Base-by-base conservation (phyloP, 495 filamentous ascomycete genomes). In the Chaetomidium leptoderma region DNA sequence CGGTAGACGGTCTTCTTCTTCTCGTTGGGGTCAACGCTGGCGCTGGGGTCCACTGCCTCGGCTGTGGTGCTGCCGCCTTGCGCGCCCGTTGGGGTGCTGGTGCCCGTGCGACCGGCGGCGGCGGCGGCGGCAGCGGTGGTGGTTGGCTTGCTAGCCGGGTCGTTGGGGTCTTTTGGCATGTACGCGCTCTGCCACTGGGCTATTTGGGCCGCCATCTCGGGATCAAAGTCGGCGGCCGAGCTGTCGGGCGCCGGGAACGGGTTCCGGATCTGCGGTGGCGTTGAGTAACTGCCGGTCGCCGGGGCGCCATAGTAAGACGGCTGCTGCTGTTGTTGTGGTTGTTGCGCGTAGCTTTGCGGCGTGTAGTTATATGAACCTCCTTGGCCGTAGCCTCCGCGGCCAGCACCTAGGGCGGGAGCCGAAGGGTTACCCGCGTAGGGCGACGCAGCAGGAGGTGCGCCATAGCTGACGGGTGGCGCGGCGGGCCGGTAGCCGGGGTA, bases 141-240 rank as follows among this genome's bases (percentile, higher is more conserved):
- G 33, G 64, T 66, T 45, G 47, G 60, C 62, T 66, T 72, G 53
- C 54, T 46, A 58, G 64, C 53, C 29, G 70, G 67, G 36, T 73
- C 63, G 53, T 65, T 62, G 33, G 72, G 63, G 37, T 77, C 83
- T 54, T 78, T 82, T 35, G 77, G 79, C 55, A 85, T 81, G 69
- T 97, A 98, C 17, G 93, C 90, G 66, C 86, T 91, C 72, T 96
- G 91, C 90, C 95, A 97, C 72, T 96, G 91, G 44, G 92, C 92
- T 55, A 97, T 92, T 69, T 95, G 88, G 11, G 91, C 91, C 54
- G 93, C 90, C 69, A 89, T 87, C 64, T 97, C 91, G 7, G 91
- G 86, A 66, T 97, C 92, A 39, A 78, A 78, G 56, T 68, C 69
- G 17, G 76, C 73, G 51, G 74, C 76, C 13, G 73, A 72, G 51